phyloP scores from a whole-genome alignment of 352 stramenopile species.

The Globisporangium echinulatum region DNA sequence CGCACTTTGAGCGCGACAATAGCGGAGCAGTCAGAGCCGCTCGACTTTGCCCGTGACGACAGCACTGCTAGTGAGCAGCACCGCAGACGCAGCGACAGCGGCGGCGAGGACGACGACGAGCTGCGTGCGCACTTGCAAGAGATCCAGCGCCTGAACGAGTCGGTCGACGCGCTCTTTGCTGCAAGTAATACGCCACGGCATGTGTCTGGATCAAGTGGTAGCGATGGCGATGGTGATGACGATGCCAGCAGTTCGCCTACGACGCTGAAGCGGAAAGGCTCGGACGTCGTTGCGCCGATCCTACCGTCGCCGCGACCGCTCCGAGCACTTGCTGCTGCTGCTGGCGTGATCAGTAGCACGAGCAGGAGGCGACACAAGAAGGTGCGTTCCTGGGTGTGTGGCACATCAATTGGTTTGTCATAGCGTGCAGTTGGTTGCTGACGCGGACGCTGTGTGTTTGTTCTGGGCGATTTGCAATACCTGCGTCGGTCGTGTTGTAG shows the following conservation, averaged over 20 bases:
- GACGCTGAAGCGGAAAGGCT: background rate
- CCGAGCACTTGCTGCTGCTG: conserved; percentile 14
- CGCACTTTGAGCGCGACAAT: too few relatives aligned
- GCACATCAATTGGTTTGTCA: too few relatives aligned
- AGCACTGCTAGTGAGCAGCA: background rate
- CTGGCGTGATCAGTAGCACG: background rate
- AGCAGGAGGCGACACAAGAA: background rate
- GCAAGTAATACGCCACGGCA: background rate
- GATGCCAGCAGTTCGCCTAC: background rate
- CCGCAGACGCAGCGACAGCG: background rate
- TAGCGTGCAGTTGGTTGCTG: too few relatives aligned
- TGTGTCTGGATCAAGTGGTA: background rate
- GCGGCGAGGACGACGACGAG: conserved; percentile 24
- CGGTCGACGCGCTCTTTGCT: conserved; percentile 7
- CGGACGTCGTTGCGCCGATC: conserved; percentile 15
- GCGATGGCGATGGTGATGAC: too few relatives aligned
- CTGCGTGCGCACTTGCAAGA: conserved; percentile 34
- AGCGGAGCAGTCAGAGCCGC: background rate
- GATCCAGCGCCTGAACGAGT: conserved; percentile 35
- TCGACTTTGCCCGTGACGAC: background rate
- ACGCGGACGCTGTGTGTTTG: background rate
- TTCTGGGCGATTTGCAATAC: background rate
- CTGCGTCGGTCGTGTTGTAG: background rate
- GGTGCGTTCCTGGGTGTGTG: background rate
- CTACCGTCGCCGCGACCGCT: background rate